phyloP scores from a whole-genome alignment of 345 rosid genomes.

The Boechera retrofracta region DNA sequence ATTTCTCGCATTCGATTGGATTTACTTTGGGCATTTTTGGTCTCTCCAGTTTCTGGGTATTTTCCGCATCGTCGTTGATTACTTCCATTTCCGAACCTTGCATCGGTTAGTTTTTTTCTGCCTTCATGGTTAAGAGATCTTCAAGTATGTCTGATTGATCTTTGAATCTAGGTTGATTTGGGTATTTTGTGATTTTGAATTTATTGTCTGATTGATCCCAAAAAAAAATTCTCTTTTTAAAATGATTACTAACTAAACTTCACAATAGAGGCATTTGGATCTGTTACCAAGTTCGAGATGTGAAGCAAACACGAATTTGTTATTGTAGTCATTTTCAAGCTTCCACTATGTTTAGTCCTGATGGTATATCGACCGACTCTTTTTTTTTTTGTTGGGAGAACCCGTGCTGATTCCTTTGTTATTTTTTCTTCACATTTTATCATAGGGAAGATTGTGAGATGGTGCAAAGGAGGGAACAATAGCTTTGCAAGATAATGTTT shows the following conservation, averaged over 20 bases:
- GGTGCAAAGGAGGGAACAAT: slow-evolving; percentile 35
- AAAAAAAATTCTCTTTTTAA: background rate
- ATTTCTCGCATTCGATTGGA: slow-evolving; percentile 29
- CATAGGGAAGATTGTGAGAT: slow-evolving; percentile 42
- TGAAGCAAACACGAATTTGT: slow-evolving; percentile 2
- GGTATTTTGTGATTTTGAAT: slow-evolving; percentile 20
- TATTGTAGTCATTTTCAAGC: background rate
- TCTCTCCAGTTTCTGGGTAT: no score
- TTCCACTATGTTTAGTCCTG: slow-evolving; percentile 7
- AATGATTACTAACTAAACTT: background rate
- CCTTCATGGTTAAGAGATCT: slow-evolving; percentile 16
- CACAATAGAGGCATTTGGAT: background rate
- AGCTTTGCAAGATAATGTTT: slow-evolving; percentile 53
- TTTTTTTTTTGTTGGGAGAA: no score
- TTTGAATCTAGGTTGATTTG: slow-evolving; percentile 22
- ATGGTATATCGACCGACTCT: background rate
- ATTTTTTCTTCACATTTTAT: background rate
- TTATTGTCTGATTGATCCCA: background rate
- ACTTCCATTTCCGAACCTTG: slow-evolving; percentile 42
- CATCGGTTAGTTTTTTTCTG: slow-evolving; percentile 45
- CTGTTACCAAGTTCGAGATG: background rate
- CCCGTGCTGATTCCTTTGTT: background rate
- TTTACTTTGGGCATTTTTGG: slow-evolving; percentile 21
- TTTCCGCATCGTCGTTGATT: slow-evolving; percentile 41
- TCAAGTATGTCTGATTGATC: slow-evolving; percentile 29